These are phyloP conservation scores for Phialophora tarda DNA, from an alignment of 2,329 filamentous ascomycete species.

Conservation along the genomic window DNA sequence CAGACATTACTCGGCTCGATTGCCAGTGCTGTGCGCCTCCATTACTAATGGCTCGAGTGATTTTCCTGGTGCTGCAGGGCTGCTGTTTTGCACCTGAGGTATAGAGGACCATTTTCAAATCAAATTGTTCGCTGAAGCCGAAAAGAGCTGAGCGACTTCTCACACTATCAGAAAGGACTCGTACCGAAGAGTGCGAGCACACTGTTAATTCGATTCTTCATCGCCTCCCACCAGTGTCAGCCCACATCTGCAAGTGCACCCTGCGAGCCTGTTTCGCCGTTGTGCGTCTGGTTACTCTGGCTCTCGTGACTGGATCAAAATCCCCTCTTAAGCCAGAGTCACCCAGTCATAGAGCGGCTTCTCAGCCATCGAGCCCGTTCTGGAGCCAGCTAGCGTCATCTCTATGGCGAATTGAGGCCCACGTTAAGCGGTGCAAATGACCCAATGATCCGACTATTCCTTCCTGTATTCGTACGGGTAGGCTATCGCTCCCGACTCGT, in stretches of 20 bases:
- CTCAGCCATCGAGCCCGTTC: slow-evolving; percentile 8
- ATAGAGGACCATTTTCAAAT: neutral
- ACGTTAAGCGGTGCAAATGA: slow-evolving; percentile 2
- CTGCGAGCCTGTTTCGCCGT: slow-evolving; percentile 6
- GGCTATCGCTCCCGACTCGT: slow-evolving; percentile 12
- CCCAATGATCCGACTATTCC: slow-evolving; percentile 14
- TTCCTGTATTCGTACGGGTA: neutral
- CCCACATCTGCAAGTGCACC: neutral
- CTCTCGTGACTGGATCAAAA: slow-evolving; percentile 20
- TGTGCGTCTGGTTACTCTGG: neutral
- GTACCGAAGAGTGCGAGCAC: neutral
- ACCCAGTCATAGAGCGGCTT: slow-evolving; percentile 1
- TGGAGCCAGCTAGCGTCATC: neutral
- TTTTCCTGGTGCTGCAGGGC: neutral
- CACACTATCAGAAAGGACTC: neutral
- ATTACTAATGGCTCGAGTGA: slow-evolving; percentile 13
- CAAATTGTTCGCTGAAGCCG: neutral
- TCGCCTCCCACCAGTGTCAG: neutral
- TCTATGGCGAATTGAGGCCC: neutral
- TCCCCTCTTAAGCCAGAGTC: slow-evolving; percentile 10
- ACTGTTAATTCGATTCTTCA: neutral
- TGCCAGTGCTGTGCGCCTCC: neutral
- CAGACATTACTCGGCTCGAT: neutral
- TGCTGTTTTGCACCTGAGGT: neutral
- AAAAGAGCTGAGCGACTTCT: neutral